Conservation (phyloP, 169 alveolate species). For the Perkinsus marinus region DNA sequence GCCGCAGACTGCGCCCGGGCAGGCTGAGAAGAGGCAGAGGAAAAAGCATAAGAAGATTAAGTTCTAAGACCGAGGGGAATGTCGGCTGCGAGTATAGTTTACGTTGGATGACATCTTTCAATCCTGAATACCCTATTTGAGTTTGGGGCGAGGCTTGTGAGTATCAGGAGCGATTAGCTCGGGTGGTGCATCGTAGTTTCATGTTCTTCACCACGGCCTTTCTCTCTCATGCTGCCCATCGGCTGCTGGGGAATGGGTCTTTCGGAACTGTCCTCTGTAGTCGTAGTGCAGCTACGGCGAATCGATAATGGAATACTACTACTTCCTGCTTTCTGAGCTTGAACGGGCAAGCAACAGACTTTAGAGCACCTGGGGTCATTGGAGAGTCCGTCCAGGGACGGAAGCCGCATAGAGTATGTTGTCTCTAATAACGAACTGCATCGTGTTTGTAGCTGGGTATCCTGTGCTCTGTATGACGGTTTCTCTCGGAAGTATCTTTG, state of each 20-base stretch:
- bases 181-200: too few relatives aligned
- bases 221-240: neutral
- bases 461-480: too few relatives aligned
- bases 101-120: neutral
- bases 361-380: neutral
- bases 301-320: too few relatives aligned
- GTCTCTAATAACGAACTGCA: too few relatives aligned
- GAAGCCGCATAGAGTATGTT: neutral
- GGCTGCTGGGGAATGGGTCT: neutral
- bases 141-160: too few relatives aligned
- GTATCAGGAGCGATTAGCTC: too few relatives aligned
- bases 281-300: too few relatives aligned
- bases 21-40: neutral
- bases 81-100: neutral
- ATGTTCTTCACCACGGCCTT: neutral
- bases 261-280: neutral
- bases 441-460: neutral
- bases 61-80: neutral
- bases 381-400: neutral
- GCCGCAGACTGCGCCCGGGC: neutral
- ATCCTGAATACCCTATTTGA: too few relatives aligned
- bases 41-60: neutral
- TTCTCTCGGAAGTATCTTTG: too few relatives aligned
- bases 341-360: neutral
- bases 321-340: neutral